These are phyloP conservation scores for Carex scoparia DNA, from an alignment of 176 grass and related monocot species.

Conservation along the genomic window DNA sequence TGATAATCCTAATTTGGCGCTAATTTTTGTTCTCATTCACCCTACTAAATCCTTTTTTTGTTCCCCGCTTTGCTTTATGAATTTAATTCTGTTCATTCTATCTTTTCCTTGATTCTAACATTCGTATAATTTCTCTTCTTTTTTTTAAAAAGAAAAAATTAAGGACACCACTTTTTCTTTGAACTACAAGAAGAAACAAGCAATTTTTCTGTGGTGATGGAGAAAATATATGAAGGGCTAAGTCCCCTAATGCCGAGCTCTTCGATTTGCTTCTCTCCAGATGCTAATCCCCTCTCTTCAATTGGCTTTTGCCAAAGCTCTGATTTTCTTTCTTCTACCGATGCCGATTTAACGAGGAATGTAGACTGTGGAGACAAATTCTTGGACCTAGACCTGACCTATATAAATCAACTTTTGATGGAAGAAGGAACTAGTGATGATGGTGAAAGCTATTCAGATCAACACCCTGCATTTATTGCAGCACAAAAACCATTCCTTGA, in stretches of 20 bases:
- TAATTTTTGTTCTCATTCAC: neutral
- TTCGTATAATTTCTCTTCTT: neutral
- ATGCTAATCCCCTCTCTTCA: neutral
- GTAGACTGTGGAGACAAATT: neutral
- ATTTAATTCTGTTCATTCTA: neutral
- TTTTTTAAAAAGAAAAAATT: neutral
- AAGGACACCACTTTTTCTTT: neutral
- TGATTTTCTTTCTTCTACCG: neutral
- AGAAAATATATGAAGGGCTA: constrained; percentile 3
- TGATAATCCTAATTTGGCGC: neutral
- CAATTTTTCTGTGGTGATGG: constrained; percentile 3
- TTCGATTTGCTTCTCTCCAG: neutral
- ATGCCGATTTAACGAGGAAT: neutral
- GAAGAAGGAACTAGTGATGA: constrained; percentile 18
- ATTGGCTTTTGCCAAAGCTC: neutral
- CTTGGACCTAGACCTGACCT: neutral
- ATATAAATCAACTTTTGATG: constrained; percentile 9
- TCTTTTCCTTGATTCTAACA: neutral
- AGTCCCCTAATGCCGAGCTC: neutral
- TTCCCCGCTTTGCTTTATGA: neutral
- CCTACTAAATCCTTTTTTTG: neutral
- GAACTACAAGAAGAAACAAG: neutral
- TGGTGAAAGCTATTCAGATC: neutral
- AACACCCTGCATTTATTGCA: constrained; percentile 13
- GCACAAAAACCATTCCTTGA: constrained; percentile 17